A percentile compares a stretch with the other conserved stretches of the same genome.
phyloP scores from a whole-genome alignment of 305 asterid species.

The Striga hermonthica region DNA sequence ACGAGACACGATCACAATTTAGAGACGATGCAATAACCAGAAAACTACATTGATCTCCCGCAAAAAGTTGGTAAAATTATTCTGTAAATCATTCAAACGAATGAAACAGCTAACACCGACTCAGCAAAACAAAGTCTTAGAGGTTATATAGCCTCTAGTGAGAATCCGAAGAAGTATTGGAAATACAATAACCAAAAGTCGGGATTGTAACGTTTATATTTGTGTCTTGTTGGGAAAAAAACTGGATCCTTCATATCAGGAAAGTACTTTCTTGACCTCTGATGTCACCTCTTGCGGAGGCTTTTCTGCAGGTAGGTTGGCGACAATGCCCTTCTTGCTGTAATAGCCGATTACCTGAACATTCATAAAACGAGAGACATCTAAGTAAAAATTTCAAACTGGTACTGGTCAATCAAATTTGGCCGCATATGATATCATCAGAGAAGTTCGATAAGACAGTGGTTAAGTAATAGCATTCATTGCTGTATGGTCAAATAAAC shows the following conservation, averaged over 20 bases:
- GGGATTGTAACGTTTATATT: background rate
- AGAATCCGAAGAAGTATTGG: background rate
- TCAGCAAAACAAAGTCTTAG: background rate
- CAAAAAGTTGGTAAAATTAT: background rate
- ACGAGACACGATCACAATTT: too few species aligned
- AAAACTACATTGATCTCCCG: too few species aligned
- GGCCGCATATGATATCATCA: too few species aligned
- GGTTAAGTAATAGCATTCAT: too few species aligned
- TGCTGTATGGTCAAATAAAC: too few species aligned
- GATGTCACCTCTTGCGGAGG: constrained; percentile 61
- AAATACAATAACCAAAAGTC: background rate
- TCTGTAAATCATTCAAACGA: background rate
- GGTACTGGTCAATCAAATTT: too few species aligned
- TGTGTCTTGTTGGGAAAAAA: background rate
- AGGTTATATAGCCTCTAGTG: background rate
- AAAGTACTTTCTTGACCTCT: constrained; percentile 65
- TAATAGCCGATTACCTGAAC: constrained; percentile 75
- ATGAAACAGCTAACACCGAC: background rate
- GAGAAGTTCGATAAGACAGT: too few species aligned
- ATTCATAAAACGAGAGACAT: background rate
- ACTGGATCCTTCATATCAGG: constrained; percentile 32
- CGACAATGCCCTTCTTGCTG: constrained; percentile 61
- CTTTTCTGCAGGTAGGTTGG: constrained; percentile 77
- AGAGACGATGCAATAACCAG: too few species aligned
- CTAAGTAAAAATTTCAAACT: too few species aligned